These are phyloP conservation scores for Coleophoma cylindrospora DNA, from an alignment of 2,329 filamentous ascomycete species.

Conservation along the genomic window DNA sequence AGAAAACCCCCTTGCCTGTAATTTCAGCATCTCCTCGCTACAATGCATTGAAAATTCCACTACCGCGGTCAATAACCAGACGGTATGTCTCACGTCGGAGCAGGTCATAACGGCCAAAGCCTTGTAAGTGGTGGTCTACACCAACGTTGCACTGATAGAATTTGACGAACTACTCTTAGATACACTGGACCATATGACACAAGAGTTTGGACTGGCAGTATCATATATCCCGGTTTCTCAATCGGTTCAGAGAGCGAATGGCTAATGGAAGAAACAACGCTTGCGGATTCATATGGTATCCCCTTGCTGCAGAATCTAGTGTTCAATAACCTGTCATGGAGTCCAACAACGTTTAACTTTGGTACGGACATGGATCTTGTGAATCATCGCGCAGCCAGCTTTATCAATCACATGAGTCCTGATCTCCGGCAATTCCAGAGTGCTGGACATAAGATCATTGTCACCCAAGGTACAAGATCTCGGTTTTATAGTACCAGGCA, in stretches of 20 bases:
- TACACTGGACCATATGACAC: slow-evolving; percentile 18
- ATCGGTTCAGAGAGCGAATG: slow-evolving; percentile 33
- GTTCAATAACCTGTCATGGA: slow-evolving; percentile 30
- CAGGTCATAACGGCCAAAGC: slow-evolving; percentile 26
- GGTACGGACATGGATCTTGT: slow-evolving; percentile 28
- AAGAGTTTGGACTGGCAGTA: neutral
- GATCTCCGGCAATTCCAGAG: slow-evolving; percentile 26
- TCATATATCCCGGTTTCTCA: slow-evolving; percentile 34
- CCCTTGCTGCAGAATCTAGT: slow-evolving; percentile 37
- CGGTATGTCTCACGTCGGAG: slow-evolving; percentile 23
- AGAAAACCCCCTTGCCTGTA: slow-evolving; percentile 28
- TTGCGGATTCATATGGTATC: slow-evolving; percentile 29
- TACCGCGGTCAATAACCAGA: neutral
- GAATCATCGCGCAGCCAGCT: slow-evolving; percentile 24
- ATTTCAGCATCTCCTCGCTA: slow-evolving; percentile 27
- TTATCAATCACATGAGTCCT: slow-evolving; percentile 32
- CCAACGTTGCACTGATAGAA: neutral
- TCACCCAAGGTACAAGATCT: slow-evolving; percentile 23
- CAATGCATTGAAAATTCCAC: slow-evolving; percentile 20
- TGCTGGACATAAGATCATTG: slow-evolving; percentile 31
- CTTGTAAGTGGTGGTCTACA: slow-evolving; percentile 7
- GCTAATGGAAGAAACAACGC: slow-evolving; percentile 27
- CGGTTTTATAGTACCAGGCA: no score
- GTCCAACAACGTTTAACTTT: slow-evolving; percentile 31
- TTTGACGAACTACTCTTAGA: neutral